Evolutionary conservation across 164 flowering plant species (phyloP).

Genomic region (Tinospora cordifolia): DNA sequence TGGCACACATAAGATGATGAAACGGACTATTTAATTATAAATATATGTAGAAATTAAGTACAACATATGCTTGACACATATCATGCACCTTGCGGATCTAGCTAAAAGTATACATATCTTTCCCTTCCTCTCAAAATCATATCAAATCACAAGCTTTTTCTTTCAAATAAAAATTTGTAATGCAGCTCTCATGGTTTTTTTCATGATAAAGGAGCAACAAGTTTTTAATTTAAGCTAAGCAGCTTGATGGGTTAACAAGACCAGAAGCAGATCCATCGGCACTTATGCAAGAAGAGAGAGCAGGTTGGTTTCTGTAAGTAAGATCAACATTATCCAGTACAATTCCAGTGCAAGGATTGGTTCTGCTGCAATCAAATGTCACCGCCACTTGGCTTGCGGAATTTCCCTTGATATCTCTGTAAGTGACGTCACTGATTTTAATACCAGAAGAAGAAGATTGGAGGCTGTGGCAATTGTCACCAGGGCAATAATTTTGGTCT

Average conservation of each 20-base stretch:
- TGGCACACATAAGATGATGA: too few species aligned
- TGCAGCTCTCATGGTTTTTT: too few species aligned
- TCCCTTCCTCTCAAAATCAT: too few species aligned
- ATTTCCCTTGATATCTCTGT: neutral
- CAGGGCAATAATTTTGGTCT: constrained; percentile 17
- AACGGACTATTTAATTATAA: too few species aligned
- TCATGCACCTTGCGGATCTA: too few species aligned
- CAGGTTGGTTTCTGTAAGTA: constrained; percentile 1
- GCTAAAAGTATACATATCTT: too few species aligned
- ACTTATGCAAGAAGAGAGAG: constrained; percentile 6
- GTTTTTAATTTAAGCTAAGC: neutral
- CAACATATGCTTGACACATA: too few species aligned
- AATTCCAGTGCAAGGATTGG: neutral
- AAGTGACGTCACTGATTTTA: constrained; percentile 11
- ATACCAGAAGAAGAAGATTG: constrained; percentile 6
- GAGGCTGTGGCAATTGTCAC: neutral
- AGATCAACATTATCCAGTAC: constrained; percentile 2
- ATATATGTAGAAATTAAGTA: too few species aligned
- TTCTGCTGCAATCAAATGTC: constrained; percentile 13
- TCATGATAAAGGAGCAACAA: too few species aligned
- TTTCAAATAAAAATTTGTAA: too few species aligned
- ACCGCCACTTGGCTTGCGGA: constrained; percentile 5
- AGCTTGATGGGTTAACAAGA: neutral
- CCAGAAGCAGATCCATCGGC: neutral
- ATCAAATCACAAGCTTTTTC: too few species aligned